Evolutionary conservation across 1,284 basidiomycete genomes (phyloP).

Genomic region (Xerocomus amazonicus): DNA sequence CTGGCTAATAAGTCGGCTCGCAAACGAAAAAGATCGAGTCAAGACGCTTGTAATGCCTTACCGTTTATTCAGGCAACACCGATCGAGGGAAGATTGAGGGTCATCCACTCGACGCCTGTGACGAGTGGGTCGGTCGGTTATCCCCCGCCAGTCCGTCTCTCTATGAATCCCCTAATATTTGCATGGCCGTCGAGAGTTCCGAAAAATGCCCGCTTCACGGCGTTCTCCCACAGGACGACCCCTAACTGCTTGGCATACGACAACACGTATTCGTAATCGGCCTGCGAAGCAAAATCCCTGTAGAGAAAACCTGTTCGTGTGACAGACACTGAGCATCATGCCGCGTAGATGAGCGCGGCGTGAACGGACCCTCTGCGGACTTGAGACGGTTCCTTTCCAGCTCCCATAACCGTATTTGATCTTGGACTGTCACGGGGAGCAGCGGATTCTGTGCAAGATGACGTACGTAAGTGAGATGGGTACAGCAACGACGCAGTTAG

Average conservation of each 20-base stretch:
- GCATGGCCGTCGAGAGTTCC: constrained; percentile 76
- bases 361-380: constrained; percentile 71
- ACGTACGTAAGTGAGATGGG: constrained; percentile 17
- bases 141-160: constrained; percentile 49
- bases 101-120: constrained; percentile 4
- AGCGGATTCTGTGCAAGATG: constrained; percentile 66
- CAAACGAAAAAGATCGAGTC: neutral
- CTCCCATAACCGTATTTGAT: constrained; percentile 98
- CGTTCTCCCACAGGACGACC: constrained; percentile 78
- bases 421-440: constrained; percentile 93
- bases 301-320: constrained; percentile 75
- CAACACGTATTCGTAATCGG: constrained; percentile 84
- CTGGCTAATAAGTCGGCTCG: neutral
- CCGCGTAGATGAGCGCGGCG: constrained; percentile 16
- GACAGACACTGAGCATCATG: constrained; percentile 11
- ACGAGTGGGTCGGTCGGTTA: constrained; percentile 11
- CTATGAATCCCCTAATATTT: constrained; percentile 77
- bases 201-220: constrained; percentile 75
- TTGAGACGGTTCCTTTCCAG: constrained; percentile 91
- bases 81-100: constrained; percentile 2
- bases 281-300: constrained; percentile 80
- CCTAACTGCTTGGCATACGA: constrained; percentile 82
- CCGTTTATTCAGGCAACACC: constrained; percentile 5
- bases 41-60: neutral
- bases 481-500: constrained; percentile 8